Evolutionary conservation across 2,329 filamentous ascomycete genomes (phyloP).

Genomic region (Neofusicoccum ribis): DNA sequence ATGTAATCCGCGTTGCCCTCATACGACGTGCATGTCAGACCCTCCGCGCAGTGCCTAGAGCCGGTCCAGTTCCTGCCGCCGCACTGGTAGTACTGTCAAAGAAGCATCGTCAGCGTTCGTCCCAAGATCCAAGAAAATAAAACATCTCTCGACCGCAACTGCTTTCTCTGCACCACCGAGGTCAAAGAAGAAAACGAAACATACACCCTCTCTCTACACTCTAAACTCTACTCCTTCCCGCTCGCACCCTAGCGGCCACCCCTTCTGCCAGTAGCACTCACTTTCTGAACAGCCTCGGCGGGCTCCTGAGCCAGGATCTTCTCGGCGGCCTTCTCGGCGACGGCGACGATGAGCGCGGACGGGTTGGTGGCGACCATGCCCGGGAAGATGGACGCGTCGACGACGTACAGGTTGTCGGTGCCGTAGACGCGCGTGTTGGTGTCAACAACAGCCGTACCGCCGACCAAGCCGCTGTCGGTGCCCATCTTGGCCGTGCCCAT

Average conservation of each 20-base stretch:
- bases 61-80: conserved; percentile 25
- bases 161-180: too few species aligned
- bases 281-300: conserved; percentile 14
- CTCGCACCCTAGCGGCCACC: neutral
- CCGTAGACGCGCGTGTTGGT: conserved; percentile 51
- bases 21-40: conserved; percentile 24
- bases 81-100: conserved; percentile 25
- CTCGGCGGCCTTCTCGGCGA: conserved; percentile 40
- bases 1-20: conserved; percentile 3
- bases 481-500: conserved; percentile 59
- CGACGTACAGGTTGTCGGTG: conserved; percentile 49
- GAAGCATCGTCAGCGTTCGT: neutral
- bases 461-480: conserved; percentile 44
- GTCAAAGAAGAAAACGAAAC: neutral
- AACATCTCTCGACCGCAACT: neutral
- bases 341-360: conserved; percentile 38
- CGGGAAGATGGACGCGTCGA: conserved; percentile 50
- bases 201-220: neutral
- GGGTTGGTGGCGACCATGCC: conserved; percentile 42
- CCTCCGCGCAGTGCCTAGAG: conserved; percentile 24
- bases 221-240: neutral
- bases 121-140: neutral
- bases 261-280: conserved; percentile 16
- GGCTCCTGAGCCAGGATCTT: conserved; percentile 32
- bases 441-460: conserved; percentile 50